These are phyloP conservation scores for Mycosphaerella arachidis DNA, from an alignment of 2,329 filamentous ascomycete species.

Conservation along the genomic window DNA sequence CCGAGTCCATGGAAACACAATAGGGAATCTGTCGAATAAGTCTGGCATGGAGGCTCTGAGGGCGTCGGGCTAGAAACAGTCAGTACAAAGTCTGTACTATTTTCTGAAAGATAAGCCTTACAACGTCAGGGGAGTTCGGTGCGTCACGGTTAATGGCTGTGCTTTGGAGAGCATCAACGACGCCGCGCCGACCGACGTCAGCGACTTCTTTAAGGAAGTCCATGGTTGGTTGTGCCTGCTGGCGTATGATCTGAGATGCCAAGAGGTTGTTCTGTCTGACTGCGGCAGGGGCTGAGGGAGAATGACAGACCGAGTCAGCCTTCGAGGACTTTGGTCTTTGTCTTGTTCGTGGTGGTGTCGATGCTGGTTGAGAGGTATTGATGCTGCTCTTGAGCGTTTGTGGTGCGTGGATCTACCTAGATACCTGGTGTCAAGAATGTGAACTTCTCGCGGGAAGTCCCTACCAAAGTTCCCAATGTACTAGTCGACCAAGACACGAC, in stretches of 20 bases:
- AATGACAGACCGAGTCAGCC: neutral
- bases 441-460: neutral
- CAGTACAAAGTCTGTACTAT: too few relatives aligned
- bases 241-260: conserved; percentile 8
- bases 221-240: conserved; percentile 19
- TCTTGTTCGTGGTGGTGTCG: neutral
- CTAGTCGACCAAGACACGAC: neutral
- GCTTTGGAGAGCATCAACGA: conserved; percentile 26
- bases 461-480: neutral
- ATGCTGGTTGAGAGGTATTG: neutral
- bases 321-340: neutral
- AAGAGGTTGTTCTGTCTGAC: neutral
- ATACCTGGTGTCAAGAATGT: neutral
- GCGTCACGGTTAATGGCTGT: conserved; percentile 26
- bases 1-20: conserved; percentile 46
- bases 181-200: conserved; percentile 26
- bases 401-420: too few relatives aligned
- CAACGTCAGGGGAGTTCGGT: conserved; percentile 30
- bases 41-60: conserved; percentile 31
- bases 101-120: too few relatives aligned
- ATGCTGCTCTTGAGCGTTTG: neutral
- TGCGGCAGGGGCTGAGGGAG: neutral
- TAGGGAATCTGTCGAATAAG: conserved; percentile 43
- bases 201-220: conserved; percentile 25
- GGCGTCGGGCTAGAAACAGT: conserved; percentile 20